A percentile compares a stretch with the other conserved stretches of the same genome.
Conservation (phyloP, 179 eudicot species). For the Drosera spatulata region DNA sequence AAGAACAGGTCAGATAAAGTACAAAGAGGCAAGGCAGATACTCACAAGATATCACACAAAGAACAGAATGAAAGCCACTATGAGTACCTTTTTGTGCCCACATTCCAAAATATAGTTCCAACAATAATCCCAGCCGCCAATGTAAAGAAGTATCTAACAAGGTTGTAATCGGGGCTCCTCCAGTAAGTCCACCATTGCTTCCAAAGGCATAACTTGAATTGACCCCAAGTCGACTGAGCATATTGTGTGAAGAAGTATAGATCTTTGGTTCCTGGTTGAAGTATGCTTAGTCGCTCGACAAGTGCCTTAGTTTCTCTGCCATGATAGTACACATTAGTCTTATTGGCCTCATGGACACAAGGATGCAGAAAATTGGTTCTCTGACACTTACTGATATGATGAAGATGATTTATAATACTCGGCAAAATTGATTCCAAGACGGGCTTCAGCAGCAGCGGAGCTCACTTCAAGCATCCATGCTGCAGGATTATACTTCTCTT, state of each 20-base stretch:
- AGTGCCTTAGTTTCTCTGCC: conserved; percentile 59
- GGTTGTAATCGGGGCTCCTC: conserved; percentile 89
- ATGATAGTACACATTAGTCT: background rate
- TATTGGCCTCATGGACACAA: background rate
- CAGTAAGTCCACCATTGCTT: conserved; percentile 92
- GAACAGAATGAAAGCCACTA: background rate
- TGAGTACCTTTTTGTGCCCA: conserved; percentile 46
- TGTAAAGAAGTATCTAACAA: conserved; percentile 69
- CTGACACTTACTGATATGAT: conserved; percentile 53
- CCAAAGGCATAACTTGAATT: conserved; percentile 76
- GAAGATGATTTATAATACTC: conserved; percentile 65
- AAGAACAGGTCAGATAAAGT: background rate
- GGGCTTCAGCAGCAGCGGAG: conserved; percentile 6
- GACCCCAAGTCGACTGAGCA: conserved; percentile 60
- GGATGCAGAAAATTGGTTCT: too few relatives aligned
- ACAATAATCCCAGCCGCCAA: conserved; percentile 59
- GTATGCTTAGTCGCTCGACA: conserved; percentile 53
- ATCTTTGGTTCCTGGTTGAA: conserved; percentile 56
- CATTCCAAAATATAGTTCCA: conserved; percentile 69
- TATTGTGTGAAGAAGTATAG: conserved; percentile 47
- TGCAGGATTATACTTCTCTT: conserved; percentile 7
- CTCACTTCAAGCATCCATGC: conserved; percentile 14
- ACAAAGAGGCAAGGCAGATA: background rate
- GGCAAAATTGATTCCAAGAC: conserved; percentile 36
- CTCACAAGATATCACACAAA: too few relatives aligned